Conservation (phyloP, 345 rosid genomes). For the Gossypium ekmanianum region DNA sequence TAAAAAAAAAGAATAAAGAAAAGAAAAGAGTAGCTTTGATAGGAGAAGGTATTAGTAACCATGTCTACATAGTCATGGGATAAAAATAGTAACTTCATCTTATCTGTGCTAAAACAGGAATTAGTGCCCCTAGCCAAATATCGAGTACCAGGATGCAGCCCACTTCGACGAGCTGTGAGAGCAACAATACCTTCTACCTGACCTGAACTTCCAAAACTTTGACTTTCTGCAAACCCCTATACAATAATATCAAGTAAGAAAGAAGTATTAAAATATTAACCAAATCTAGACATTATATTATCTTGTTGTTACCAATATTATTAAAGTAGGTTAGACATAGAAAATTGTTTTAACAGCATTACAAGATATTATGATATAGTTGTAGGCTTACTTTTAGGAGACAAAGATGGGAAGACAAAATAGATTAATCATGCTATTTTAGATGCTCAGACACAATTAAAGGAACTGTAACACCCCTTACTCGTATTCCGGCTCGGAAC, state of each 20-base stretch:
- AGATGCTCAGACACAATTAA: neutral
- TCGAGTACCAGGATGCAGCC: slow-evolving; percentile 97
- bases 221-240: slow-evolving; percentile 98
- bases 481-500: too few relatives aligned
- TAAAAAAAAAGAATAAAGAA: neutral
- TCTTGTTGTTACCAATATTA: neutral
- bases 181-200: slow-evolving; percentile 91
- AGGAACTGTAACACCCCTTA: too few relatives aligned
- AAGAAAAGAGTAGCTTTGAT: neutral
- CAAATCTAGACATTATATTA: slow-evolving; percentile 7
- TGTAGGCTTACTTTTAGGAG: neutral
- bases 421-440: neutral
- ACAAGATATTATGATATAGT: neutral
- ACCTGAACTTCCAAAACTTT: slow-evolving; percentile 86
- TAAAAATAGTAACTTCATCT: neutral
- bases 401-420: neutral
- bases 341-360: neutral
- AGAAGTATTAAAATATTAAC: slow-evolving; percentile 29
- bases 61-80: neutral
- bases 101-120: slow-evolving; percentile 95
- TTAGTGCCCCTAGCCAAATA: slow-evolving; percentile 97
- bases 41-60: neutral
- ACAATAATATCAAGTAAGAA: slow-evolving; percentile 57
- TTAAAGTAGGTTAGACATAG: neutral
- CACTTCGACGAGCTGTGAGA: slow-evolving; percentile 88